Conservation (phyloP, 2,329 filamentous ascomycete species). For the Penicillium verrucosum region DNA sequence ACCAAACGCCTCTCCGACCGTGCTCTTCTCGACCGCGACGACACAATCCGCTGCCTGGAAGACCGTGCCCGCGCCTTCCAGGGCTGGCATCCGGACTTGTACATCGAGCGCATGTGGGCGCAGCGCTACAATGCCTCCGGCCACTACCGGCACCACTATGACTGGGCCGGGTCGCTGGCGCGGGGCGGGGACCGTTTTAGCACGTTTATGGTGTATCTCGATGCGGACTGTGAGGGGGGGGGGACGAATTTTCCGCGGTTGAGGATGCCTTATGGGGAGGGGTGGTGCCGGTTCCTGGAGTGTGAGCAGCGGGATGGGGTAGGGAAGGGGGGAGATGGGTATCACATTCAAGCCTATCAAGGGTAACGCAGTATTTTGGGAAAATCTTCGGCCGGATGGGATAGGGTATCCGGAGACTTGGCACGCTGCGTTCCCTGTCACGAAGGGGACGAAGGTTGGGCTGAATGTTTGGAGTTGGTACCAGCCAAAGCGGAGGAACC, state of each 20-base stretch:
- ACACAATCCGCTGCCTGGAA: constrained; percentile 57
- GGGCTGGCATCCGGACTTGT: constrained; percentile 57
- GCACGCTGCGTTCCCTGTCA: constrained; percentile 60
- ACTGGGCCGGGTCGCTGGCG: constrained; percentile 50
- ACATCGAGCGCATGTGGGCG: constrained; percentile 60
- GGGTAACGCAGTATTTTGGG: constrained; percentile 62
- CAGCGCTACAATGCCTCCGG: constrained; percentile 58
- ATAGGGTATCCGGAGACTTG: constrained; percentile 57
- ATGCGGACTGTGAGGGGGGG: constrained; percentile 53
- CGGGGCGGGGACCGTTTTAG: constrained; percentile 47
- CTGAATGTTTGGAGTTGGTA: constrained; percentile 66
- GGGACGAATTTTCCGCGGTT: constrained; percentile 60
- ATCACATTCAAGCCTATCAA: constrained; percentile 57
- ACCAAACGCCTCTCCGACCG: constrained; percentile 53
- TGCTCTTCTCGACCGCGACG: constrained; percentile 47
- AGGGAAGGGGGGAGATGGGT: constrained; percentile 32
- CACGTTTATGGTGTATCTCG: constrained; percentile 62
- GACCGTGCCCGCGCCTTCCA: constrained; percentile 57
- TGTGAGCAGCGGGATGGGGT: constrained; percentile 40
- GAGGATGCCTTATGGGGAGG: constrained; percentile 39
- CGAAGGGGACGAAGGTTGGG: constrained; percentile 56
- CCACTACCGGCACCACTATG: constrained; percentile 59
- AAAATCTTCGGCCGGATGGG: constrained; percentile 57
- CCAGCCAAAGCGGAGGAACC: constrained; percentile 36
- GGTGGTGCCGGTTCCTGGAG: constrained; percentile 59